Conservation (phyloP, 306 rosid species). For the Rubus parviflorus region DNA sequence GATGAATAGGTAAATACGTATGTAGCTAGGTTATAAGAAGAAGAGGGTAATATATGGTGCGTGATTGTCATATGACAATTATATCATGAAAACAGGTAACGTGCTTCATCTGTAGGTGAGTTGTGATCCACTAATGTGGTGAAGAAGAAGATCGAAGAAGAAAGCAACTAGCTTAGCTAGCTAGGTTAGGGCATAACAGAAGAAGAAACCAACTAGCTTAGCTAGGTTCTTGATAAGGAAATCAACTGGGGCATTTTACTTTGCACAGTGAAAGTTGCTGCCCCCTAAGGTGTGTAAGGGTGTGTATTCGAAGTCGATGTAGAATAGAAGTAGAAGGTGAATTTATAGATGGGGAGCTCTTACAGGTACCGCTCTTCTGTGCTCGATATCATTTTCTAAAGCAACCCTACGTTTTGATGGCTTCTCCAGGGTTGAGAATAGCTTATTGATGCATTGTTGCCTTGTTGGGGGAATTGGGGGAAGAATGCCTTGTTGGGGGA, state of each 20-base stretch:
- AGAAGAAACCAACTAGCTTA: background rate
- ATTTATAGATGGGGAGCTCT: background rate
- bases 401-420: background rate
- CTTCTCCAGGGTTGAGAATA: background rate
- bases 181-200: background rate
- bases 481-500: too few species aligned
- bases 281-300: background rate
- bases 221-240: background rate
- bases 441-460: background rate
- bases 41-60: background rate
- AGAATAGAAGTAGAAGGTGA: background rate
- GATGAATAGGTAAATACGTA: background rate
- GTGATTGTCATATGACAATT: background rate
- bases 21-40: background rate
- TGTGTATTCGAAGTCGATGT: background rate
- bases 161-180: background rate
- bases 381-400: background rate
- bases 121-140: constrained; percentile 1
- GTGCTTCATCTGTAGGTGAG: background rate
- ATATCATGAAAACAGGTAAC: background rate
- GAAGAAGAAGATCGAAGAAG: background rate
- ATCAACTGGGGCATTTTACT: background rate
- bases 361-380: background rate
- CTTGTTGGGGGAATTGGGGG: too few species aligned
- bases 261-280: background rate